These are phyloP conservation scores for Acidiella bohemica DNA, from an alignment of 495 filamentous ascomycete genomes.

Conservation along the genomic window DNA sequence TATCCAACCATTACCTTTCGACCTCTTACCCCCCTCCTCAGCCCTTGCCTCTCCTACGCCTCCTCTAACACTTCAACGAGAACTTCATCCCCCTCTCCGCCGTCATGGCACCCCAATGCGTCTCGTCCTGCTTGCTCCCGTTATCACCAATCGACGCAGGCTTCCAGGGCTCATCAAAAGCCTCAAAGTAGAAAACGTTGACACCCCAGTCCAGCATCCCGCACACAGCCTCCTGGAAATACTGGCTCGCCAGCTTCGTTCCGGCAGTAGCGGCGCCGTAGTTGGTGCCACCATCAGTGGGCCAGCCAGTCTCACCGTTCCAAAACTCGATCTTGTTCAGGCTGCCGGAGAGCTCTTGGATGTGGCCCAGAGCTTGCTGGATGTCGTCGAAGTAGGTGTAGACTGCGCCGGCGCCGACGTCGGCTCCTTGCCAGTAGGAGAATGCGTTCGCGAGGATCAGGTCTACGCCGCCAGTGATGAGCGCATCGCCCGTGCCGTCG, in stretches of 20 bases:
- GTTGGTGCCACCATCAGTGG: constrained; percentile 44
- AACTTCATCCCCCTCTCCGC: constrained; percentile 46
- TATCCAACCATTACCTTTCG: background rate
- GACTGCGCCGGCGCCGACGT: constrained; percentile 50
- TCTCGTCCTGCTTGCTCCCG: constrained; percentile 54
- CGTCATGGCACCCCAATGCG: constrained; percentile 64
- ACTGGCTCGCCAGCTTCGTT: constrained; percentile 44
- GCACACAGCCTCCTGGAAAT: constrained; percentile 57
- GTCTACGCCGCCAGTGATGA: constrained; percentile 47
- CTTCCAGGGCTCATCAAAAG: constrained; percentile 75
- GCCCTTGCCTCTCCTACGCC: too few species aligned
- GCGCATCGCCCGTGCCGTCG: constrained; percentile 57
- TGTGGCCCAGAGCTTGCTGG: constrained; percentile 52
- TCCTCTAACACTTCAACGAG: constrained; percentile 5
- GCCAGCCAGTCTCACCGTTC: constrained; percentile 69
- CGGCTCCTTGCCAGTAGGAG: constrained; percentile 66
- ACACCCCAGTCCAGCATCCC: constrained; percentile 57
- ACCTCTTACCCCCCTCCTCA: too few species aligned
- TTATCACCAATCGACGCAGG: constrained; percentile 54
- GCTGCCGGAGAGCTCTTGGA: constrained; percentile 46
- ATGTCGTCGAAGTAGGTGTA: constrained; percentile 69
- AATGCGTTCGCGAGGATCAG: constrained; percentile 73
- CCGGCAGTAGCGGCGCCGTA: constrained; percentile 53
- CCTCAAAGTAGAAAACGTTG: constrained; percentile 75
- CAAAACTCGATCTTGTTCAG: constrained; percentile 48